Evolutionary conservation across 2,329 filamentous ascomycete genomes (phyloP).

Genomic region (Botrytis fabae): DNA sequence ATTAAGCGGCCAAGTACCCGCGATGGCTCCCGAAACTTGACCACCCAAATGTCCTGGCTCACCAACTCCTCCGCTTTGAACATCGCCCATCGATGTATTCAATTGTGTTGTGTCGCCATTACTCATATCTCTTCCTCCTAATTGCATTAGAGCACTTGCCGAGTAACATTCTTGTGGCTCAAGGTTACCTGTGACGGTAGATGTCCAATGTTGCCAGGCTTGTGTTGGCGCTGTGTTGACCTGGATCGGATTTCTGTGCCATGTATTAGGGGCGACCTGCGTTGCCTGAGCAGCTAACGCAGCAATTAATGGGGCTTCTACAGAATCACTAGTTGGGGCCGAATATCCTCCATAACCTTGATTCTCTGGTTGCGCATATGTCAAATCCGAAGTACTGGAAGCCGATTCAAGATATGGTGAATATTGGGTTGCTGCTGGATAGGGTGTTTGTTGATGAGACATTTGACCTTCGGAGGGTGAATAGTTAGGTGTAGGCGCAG

Average conservation of each 20-base stretch:
- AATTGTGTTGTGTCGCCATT: slow-evolving; percentile 24
- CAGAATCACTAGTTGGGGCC: slow-evolving; percentile 24
- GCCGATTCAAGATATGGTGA: slow-evolving; percentile 34
- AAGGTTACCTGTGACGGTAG: slow-evolving; percentile 35
- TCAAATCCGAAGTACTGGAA: slow-evolving; percentile 25
- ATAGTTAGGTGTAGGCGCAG: slow-evolving; percentile 26
- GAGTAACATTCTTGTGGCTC: slow-evolving; percentile 40
- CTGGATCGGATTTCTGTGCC: slow-evolving; percentile 26
- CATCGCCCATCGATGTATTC: slow-evolving; percentile 5
- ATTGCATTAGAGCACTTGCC: slow-evolving; percentile 39
- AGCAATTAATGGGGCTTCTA: slow-evolving; percentile 36
- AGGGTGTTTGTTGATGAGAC: slow-evolving; percentile 37
- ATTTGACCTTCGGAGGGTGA: slow-evolving; percentile 29
- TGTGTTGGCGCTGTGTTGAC: slow-evolving; percentile 32
- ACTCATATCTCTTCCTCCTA: slow-evolving; percentile 34
- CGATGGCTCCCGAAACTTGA: slow-evolving; percentile 11
- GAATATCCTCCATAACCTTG: slow-evolving; percentile 12
- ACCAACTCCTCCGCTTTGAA: slow-evolving; percentile 9
- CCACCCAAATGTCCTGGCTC: slow-evolving; percentile 18
- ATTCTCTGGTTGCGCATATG: slow-evolving; percentile 34
- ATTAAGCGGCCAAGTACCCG: slow-evolving; percentile 34
- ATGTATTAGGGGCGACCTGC: slow-evolving; percentile 41
- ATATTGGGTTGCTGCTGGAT: slow-evolving; percentile 40
- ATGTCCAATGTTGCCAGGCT: slow-evolving; percentile 41
- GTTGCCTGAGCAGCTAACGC: slow-evolving; percentile 35